Percentiles rank a stretch among this genome's conserved stretches.
These are phyloP conservation scores for Penicillium olsonii DNA, from an alignment of 2,329 filamentous ascomycete species.

Conservation along the genomic window DNA sequence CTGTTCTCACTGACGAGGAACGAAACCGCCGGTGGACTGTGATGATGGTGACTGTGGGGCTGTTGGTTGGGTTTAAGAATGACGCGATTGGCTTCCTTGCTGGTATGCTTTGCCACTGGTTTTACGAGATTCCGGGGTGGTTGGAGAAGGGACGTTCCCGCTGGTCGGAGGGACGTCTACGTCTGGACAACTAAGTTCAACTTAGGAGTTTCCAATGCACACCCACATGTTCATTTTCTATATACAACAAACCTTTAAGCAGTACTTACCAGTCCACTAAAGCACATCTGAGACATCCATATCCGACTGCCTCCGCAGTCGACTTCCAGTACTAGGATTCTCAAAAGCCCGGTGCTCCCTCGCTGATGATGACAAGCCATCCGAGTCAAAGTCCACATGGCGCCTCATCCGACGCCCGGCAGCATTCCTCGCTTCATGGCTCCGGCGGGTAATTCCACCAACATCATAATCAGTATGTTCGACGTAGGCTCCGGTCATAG, in stretches of 20 bases:
- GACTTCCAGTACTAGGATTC: slow-evolving; percentile 21
- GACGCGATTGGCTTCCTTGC: slow-evolving; percentile 84
- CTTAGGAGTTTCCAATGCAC: no score
- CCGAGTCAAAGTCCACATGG: slow-evolving; percentile 15
- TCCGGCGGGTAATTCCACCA: slow-evolving; percentile 10
- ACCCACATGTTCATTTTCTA: not conserved
- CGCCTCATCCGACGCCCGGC: slow-evolving; percentile 5
- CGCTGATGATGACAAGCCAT: slow-evolving; percentile 5
- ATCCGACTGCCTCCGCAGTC: slow-evolving; percentile 16
- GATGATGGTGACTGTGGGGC: slow-evolving; percentile 84
- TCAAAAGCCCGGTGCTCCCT: slow-evolving; percentile 18
- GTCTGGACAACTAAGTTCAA: slow-evolving; percentile 12
- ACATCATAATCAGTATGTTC: slow-evolving; percentile 19
- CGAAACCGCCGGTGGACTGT: slow-evolving; percentile 77
- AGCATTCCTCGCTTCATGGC: slow-evolving; percentile 11
- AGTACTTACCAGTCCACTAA: slow-evolving; percentile 1
- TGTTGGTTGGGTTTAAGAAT: slow-evolving; percentile 82
- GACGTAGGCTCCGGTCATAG: slow-evolving; percentile 18
- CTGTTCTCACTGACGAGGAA: slow-evolving; percentile 63
- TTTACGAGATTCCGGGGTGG: slow-evolving; percentile 52
- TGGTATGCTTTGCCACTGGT: slow-evolving; percentile 76
- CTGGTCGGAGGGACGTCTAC: slow-evolving; percentile 36
- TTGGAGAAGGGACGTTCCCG: slow-evolving; percentile 26
- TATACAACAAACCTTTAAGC: not conserved
- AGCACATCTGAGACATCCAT: slow-evolving; percentile 16